Evolutionary conservation across 2,329 filamentous ascomycete species (phyloP), one percentile per base, ranked within the genome.

Genomic region (Diaporthe citriasiana): DNA sequence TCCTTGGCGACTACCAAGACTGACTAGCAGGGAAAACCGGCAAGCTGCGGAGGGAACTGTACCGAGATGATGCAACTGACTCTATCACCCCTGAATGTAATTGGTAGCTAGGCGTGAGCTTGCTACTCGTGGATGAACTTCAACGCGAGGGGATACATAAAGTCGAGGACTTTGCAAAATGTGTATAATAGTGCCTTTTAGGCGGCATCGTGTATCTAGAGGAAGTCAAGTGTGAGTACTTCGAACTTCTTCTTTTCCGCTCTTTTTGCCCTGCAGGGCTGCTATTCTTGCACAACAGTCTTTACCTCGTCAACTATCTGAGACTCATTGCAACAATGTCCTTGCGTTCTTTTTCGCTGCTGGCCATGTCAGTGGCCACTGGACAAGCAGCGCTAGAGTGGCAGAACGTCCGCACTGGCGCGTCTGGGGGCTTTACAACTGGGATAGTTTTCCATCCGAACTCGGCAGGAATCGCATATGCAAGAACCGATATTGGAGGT

Each of bases 401-500:
- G 79, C 75, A 79, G 71, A 80, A 80, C 65, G 79, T 80, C 70
- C 77, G 78, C 68, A 87, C 89, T 60, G 88, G 89, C 72, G 88
- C 87, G 22, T 89, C 89, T 12, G 89, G 89, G 66, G 89, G 89
- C 38, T 91, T 90, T 77, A 84, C 88, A 4, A 85, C 87, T 10
- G 85, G 88, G 47, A 88, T 90, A 65, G 83, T 89, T 25, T 90
- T 90, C 81, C 88, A 90, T 76, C 87, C 87, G 6, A 85, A 81
- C 35, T 80, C 80, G 10, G 82, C 85, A 75, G 88, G 87, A 9
- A 80, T 90, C 6, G 87, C 87, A 2, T 90, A 90, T 76, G 87
- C 87, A 33, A 83, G 88, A 57, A 89, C 89, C 1, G 88, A 90
- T 74, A 90, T 90, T 76, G 88, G 89, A 19, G 88, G 89, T 10